Evolutionary conservation across 2,329 filamentous ascomycete genomes (phyloP).

Genomic region (Cladophialophora immunda): DNA sequence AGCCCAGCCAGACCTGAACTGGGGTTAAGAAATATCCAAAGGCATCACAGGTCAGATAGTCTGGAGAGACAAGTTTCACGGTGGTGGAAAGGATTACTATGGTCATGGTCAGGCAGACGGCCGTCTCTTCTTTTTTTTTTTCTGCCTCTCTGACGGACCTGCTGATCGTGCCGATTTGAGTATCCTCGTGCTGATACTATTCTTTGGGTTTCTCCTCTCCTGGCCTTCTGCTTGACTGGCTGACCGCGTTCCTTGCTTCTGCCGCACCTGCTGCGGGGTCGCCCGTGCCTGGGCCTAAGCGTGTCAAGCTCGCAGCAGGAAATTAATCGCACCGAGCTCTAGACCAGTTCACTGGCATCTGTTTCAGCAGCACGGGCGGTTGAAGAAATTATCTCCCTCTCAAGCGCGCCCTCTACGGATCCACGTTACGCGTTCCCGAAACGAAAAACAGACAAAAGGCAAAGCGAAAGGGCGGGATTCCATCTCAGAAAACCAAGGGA

Average conservation of each 20-base stretch:
- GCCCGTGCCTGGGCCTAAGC: constrained; percentile 33
- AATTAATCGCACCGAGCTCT: constrained; percentile 31
- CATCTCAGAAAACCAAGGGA: constrained; percentile 5
- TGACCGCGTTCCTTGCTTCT: constrained; percentile 32
- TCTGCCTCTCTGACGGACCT: constrained; percentile 14
- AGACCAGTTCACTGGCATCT: constrained; percentile 26
- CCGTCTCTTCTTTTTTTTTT: constrained; percentile 13
- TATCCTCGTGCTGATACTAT: constrained; percentile 19
- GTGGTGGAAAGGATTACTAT: not conserved
- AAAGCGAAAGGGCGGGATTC: not conserved
- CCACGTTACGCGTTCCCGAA: constrained; percentile 6
- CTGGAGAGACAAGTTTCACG: not conserved
- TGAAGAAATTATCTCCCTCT: constrained; percentile 27
- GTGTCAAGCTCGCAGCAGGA: constrained; percentile 29
- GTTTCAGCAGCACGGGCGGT: constrained; percentile 33
- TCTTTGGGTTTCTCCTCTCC: constrained; percentile 16
- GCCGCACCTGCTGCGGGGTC: constrained; percentile 33
- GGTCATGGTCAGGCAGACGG: constrained; percentile 10
- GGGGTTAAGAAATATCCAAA: not conserved
- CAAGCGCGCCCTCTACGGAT: constrained; percentile 10
- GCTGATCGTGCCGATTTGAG: constrained; percentile 33
- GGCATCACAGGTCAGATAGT: not conserved
- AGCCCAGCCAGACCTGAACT: not conserved
- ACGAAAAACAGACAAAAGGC: not conserved
- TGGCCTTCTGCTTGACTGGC: constrained; percentile 23